Conservation (phyloP, 2,329 filamentous ascomycete genomes). For the Fusarium verrucosum region DNA sequence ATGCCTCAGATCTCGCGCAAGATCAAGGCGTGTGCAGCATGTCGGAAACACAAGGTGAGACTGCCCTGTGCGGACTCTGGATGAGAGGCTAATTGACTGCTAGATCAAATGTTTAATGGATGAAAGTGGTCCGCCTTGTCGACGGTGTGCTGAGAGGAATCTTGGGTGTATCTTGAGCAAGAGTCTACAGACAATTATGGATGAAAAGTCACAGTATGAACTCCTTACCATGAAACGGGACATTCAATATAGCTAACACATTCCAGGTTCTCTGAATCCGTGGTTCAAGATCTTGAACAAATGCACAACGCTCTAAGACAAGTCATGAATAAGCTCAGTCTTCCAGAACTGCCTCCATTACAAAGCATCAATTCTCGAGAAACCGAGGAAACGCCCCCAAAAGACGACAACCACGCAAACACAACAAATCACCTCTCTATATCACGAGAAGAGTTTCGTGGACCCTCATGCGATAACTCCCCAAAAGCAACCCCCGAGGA, state of each 20-base stretch:
- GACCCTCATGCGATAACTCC: slow-evolving; percentile 44
- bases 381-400: slow-evolving; percentile 36
- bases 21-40: slow-evolving; percentile 54
- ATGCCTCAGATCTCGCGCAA: slow-evolving; percentile 51
- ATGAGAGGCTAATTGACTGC: not conserved
- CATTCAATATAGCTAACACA: not conserved
- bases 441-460: slow-evolving; percentile 35
- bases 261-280: slow-evolving; percentile 24
- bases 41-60: slow-evolving; percentile 53
- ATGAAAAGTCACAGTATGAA: slow-evolving; percentile 52
- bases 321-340: slow-evolving; percentile 40
- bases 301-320: slow-evolving; percentile 41
- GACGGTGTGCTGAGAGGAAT: slow-evolving; percentile 50
- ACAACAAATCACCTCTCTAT: slow-evolving; percentile 6
- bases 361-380: slow-evolving; percentile 37
- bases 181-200: slow-evolving; percentile 54
- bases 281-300: slow-evolving; percentile 41
- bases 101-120: slow-evolving; percentile 56
- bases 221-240: not conserved
- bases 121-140: slow-evolving; percentile 51
- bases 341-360: slow-evolving; percentile 39
- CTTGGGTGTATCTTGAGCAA: slow-evolving; percentile 53
- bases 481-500: slow-evolving; percentile 47
- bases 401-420: slow-evolving; percentile 31
- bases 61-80: rapidly evolving